Conservation (phyloP, 495 filamentous ascomycete genomes). For the Daldinia caldariorum region DNA sequence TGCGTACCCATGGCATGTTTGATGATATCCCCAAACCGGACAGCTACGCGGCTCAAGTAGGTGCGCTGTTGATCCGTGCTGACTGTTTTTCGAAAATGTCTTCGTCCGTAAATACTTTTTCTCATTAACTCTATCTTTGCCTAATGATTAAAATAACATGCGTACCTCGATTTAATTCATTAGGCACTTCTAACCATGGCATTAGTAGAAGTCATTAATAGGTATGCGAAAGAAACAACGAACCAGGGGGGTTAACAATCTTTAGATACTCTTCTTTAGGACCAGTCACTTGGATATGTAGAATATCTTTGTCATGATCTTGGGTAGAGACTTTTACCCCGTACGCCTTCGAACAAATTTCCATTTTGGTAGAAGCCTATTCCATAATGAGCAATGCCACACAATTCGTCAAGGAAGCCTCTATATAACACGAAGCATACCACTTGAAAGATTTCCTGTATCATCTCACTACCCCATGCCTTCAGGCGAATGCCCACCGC, state of each 20-base stretch:
- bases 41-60: constrained; percentile 52
- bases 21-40: constrained; percentile 51
- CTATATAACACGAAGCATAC: constrained; percentile 23
- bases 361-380: background rate
- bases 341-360: too few relatives aligned
- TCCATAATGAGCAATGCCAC: background rate
- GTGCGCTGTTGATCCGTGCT: constrained; percentile 42
- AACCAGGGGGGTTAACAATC: constrained; percentile 59
- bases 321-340: background rate
- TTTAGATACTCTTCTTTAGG: constrained; percentile 65
- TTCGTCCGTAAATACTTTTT: too few relatives aligned
- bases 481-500: constrained; percentile 12
- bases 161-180: too few relatives aligned
- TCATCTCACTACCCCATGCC: constrained; percentile 47
- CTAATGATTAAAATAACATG: too few relatives aligned
- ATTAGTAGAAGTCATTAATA: too few relatives aligned
- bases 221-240: too few relatives aligned
- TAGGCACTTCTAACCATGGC: too few relatives aligned
- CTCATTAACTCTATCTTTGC: too few relatives aligned
- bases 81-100: too few relatives aligned
- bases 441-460: constrained; percentile 41
- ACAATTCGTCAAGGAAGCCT: too few relatives aligned
- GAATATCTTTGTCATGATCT: constrained; percentile 62
- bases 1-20: constrained; percentile 40
- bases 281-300: constrained; percentile 66